Evolutionary conservation across 129 eudicot species (phyloP).

Genomic region (Sambucus nigra): DNA sequence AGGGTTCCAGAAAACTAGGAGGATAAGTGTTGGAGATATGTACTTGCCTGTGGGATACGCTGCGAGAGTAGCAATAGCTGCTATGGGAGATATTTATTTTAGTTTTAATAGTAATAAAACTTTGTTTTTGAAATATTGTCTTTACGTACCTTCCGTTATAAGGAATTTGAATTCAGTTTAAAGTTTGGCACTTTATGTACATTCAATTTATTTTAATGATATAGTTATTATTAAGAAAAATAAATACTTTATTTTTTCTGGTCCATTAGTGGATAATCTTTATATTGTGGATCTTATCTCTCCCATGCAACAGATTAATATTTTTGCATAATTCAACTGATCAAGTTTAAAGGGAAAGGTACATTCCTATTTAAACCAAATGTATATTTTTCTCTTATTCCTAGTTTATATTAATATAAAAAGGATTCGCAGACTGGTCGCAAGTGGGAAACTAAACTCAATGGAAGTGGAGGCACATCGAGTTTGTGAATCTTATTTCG

Average conservation of each 20-base stretch:
- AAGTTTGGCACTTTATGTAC: not conserved
- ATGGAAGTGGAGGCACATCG: too few species aligned
- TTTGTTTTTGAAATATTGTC: not conserved
- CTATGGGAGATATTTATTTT: not conserved
- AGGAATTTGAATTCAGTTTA: too few species aligned
- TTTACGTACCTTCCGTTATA: not conserved
- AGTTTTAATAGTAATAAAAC: not conserved
- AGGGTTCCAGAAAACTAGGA: not conserved
- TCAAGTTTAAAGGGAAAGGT: not conserved
- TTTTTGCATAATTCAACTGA: not conserved
- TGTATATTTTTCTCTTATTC: not conserved
- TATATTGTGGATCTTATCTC: not conserved
- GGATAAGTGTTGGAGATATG: not conserved
- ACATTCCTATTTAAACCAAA: not conserved
- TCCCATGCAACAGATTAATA: not conserved
- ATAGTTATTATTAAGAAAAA: not conserved
- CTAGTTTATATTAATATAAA: too few species aligned
- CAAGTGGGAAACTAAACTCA: too few species aligned
- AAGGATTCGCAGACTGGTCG: too few species aligned
- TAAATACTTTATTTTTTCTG: not conserved
- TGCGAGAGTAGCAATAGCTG: not conserved
- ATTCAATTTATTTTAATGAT: too few species aligned
- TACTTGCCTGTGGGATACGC: not conserved
- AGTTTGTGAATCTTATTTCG: not conserved
- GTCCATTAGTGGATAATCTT: too few species aligned